Evolutionary conservation across 257 asterid species (phyloP), one percentile per base, ranked within the genome.

Genomic region (Lycium barbarum): DNA sequence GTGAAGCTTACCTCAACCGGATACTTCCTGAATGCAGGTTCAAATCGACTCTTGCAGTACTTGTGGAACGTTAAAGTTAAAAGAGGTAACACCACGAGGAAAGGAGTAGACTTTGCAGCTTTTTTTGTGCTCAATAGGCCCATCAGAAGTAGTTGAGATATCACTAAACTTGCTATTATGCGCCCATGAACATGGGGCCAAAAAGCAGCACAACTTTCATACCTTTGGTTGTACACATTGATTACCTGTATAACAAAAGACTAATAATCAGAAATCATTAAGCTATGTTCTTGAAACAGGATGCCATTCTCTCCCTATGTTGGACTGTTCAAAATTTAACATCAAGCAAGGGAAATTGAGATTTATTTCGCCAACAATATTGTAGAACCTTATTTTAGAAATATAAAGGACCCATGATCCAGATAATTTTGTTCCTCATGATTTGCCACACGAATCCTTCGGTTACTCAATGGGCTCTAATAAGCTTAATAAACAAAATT

Each of bases 171-270:
- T 43, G 98, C 98, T 76, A 97, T 80, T 66, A 97, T 97, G 6
- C 98, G 98, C 38, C 94, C 92, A 71, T 97, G 99, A 78, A 97
- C 94, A 4, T 94, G 97, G 2, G 99, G 99, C 99, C 99, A 97
- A 71, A 97, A 97, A 7, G 98, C 99, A 70, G 93, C 99, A 76
- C 97, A 97, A 51, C 98, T 97, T 89, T 97, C 98, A 70, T 95
- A 94, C 76, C 87, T 92, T 85, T 97, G 99, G 88, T 94, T 85
- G 83, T 97, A 97, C 86, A 97, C 99, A 57, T 97, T 97, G 40
- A 95, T 95, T 45, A 95, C 91, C 99, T 96, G 90, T 80, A 84
- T n/a, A 17, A 85, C 33, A 18, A 78, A 59, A 36, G 82, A 85
- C 20, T 9, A 54, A 79, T 45, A 67, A 55, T 71, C 67, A n/a